A percentile compares a stretch with the other conserved stretches of the same genome.
phyloP scores from a whole-genome alignment of 805 yeast genomes.

The Lachancea fermentati region DNA sequence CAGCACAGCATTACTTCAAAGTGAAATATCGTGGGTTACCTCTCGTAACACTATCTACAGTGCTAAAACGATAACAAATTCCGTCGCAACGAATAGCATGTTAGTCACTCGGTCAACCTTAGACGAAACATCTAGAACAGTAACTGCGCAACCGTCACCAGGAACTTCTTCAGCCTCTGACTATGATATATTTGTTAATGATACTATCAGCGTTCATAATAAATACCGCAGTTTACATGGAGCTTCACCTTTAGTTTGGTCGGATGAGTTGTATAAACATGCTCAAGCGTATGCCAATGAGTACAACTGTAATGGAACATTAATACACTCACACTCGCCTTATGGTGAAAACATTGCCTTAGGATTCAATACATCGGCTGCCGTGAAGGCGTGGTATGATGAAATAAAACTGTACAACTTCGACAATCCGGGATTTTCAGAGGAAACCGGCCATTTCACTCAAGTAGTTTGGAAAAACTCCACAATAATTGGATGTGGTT shows the following conservation, averaged over 20 bases:
- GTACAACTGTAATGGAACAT: conserved; percentile 50
- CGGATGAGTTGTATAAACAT: conserved; percentile 41
- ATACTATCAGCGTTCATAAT: conserved; percentile 55
- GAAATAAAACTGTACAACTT: conserved; percentile 53
- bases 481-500: conserved; percentile 65
- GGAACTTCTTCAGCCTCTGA: conserved; percentile 18
- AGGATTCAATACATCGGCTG: conserved; percentile 54
- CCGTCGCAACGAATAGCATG: background rate
- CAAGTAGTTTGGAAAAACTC: conserved; percentile 70
- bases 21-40: conserved; percentile 4
- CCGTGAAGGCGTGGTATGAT: conserved; percentile 71
- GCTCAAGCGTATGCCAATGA: conserved; percentile 53
- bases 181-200: conserved; percentile 13
- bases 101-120: conserved; percentile 1
- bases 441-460: conserved; percentile 69
- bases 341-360: conserved; percentile 82
- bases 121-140: background rate
- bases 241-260: conserved; percentile 53
- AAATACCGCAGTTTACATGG: conserved; percentile 47
- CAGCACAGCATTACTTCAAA: background rate
- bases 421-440: conserved; percentile 41
- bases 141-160: conserved; percentile 7
- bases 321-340: conserved; percentile 59
- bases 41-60: conserved; percentile 15
- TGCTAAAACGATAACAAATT: conserved; percentile 17